These are phyloP conservation scores for Cryomyces antarcticus DNA, from an alignment of 495 filamentous ascomycete genomes.

Conservation along the genomic window DNA sequence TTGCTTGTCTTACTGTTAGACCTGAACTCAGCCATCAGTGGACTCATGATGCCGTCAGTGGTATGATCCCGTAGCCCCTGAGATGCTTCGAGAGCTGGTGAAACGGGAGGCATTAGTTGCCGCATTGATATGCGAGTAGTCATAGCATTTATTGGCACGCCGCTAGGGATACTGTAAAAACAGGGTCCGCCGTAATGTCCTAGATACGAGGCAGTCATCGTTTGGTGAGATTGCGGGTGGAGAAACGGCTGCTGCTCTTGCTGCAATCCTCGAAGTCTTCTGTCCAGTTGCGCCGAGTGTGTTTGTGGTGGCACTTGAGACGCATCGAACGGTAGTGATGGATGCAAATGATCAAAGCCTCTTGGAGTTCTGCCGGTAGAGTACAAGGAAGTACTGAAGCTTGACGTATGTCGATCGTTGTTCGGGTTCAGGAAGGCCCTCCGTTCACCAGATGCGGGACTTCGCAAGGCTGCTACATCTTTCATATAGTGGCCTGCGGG, in stretches of 20 bases:
- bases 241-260: conserved; percentile 8
- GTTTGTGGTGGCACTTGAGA: background rate
- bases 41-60: conserved; percentile 44
- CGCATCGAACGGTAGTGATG: background rate
- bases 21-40: conserved; percentile 62
- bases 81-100: conserved; percentile 21
- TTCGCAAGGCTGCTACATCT: background rate
- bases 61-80: conserved; percentile 41
- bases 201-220: conserved; percentile 10
- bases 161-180: conserved; percentile 10
- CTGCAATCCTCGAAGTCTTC: background rate
- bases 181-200: conserved; percentile 7
- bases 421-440: background rate
- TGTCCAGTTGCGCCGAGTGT: background rate
- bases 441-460: background rate
- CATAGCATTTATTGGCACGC: conserved; percentile 16
- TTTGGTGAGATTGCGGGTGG: conserved; percentile 11
- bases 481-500: background rate
- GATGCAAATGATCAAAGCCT: background rate
- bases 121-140: conserved; percentile 11
- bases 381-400: background rate
- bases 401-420: background rate
- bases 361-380: background rate
- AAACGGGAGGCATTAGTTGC: conserved; percentile 5
- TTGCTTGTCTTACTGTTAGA: conserved; percentile 55